These are phyloP conservation scores for Calonectria ilicicola DNA, from an alignment of 2,329 filamentous ascomycete genomes.

Conservation along the genomic window DNA sequence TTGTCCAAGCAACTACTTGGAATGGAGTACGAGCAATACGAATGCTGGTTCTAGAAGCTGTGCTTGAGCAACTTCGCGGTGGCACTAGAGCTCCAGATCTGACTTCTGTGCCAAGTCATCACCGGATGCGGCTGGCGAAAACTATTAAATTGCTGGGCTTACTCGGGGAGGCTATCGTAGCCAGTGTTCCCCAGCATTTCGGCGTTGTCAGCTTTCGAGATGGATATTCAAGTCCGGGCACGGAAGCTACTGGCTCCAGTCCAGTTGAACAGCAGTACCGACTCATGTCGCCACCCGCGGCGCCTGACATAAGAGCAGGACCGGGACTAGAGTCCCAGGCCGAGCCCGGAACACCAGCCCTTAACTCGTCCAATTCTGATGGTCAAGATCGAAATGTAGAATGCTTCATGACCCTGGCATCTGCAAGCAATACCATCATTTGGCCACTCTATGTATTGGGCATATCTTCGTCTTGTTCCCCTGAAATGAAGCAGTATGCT, in stretches of 20 bases:
- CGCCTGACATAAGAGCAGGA: conserved; percentile 17
- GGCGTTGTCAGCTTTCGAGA: conserved; percentile 58
- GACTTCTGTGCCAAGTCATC: conserved; percentile 43
- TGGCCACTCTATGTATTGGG: conserved; percentile 64
- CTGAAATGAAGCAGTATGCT: conserved; percentile 56
- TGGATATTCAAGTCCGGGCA: conserved; percentile 39
- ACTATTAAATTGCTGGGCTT: conserved; percentile 52
- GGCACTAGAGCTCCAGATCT: conserved; percentile 27
- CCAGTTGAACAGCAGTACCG: conserved; percentile 44
- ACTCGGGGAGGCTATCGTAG: conserved; percentile 56
- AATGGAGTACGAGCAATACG: conserved; percentile 60
- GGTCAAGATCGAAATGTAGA: conserved; percentile 52
- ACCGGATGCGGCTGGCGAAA: conserved; percentile 52
- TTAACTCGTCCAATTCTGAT: conserved; percentile 53
- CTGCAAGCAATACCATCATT: conserved; percentile 60
- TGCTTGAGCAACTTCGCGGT: conserved; percentile 55
- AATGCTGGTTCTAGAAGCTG: conserved; percentile 61
- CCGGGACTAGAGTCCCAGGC: conserved; percentile 18
- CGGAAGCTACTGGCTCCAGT: conserved; percentile 35
- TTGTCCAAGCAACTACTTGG: conserved; percentile 60
- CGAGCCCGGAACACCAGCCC: conserved; percentile 46
- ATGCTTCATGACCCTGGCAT: conserved; percentile 62
- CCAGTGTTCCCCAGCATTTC: conserved; percentile 63
- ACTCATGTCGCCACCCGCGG: conserved; percentile 42
- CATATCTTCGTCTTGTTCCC: conserved; percentile 58